Base-by-base conservation (phyloP, 768 basidiomycete genomes). In the Russula emetica region DNA sequence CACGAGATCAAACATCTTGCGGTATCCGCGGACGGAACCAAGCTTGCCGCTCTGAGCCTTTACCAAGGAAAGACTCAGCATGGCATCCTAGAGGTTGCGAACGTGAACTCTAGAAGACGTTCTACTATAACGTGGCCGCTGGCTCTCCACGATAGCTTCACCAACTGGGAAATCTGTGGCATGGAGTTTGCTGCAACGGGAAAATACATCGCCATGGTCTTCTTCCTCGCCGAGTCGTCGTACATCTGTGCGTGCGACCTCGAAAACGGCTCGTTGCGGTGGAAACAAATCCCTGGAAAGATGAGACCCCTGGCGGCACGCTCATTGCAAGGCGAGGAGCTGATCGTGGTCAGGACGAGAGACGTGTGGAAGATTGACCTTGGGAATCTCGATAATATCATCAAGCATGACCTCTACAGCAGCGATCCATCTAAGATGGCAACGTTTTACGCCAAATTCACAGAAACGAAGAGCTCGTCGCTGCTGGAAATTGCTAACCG, bases 321-420 rank as follows among this genome's bases (percentile, higher is more conserved):
- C 26, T 64, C 59, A 14, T 36, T 60, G 40, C 13, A 26, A 10
- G 59, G 20, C 47, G 63, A 64, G 22, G 59, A 50, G 14, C 40
- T 64, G 47, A 52, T 52, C 40, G 59, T 64, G 32, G 63, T 61
- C 40, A 40, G 63, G 42, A 26, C 63, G 54, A 45, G 24, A 30
- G 63, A 64, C 49, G 30, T 56, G 49, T 64, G 59, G 63, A 64
- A 64, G 49, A 49, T 64, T 22, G 54, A 64, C 49, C 22, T 61
- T 1, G 24, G 22, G 24, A 55, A 26, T 36, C 26, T 6, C 13
- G 58, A 24, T 24, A 6, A 20, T 44, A n/a, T n/a, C n/a, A 26
- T 10, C 14, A 55, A 49, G 30, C 54, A 64, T 24, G 59, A 55
- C 11, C 63, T 64, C 3, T 52, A 61, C 59, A 56, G 24, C 18